Evolutionary conservation across 768 basidiomycete species (phyloP), one percentile per base, ranked within the genome.

Genomic region (Lactarius deliciosus): DNA sequence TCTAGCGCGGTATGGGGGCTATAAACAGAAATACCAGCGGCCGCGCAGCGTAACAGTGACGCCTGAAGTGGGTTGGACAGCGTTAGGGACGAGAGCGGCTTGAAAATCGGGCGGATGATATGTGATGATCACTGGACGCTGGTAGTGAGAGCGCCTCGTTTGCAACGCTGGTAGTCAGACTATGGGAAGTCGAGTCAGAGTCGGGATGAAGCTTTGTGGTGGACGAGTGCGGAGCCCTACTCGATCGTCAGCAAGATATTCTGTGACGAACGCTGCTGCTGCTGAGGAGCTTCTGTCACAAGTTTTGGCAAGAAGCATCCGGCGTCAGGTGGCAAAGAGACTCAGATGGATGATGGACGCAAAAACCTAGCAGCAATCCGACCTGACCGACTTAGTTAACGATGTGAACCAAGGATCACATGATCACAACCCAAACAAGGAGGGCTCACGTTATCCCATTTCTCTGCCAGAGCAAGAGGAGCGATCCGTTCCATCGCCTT

Each of bases 31-130:
- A 98, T 88, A 0, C 95, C 95, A 15, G 85, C 81, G 1, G 92
- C 88, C 0, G 89, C 88, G 68, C 95, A 92, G 63, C 80, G 83
- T 6, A 98, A 83, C 28, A 98, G 82, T 5, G 89, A 90, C 2
- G 84, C 76, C 77, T 96, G 94, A 10, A 98, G 80, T 0, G 94
- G 85, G 68, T 89, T 89, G 47, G 84, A 75, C 64, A 96, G 83
- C 0, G 91, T 95, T 68, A 98, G 68, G 32, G 92, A 86, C 50
- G 87, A 79, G 58, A 95, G 78, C 10, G 86, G 86, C 55, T 79
- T 83, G 81, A 94, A 95, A 71, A 95, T 89, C n/a, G 2, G 91
- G 83, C 5, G 94, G 90, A 75, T 95, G 94, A 78, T 96, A 96
- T 28, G 90, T 80, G 16, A 96, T 80, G 68, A 96, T 88, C 61